Evolutionary conservation across 2,329 filamentous ascomycete genomes (phyloP), one percentile per base, ranked within the genome.

Genomic region (Paraconiothyrium sp.): DNA sequence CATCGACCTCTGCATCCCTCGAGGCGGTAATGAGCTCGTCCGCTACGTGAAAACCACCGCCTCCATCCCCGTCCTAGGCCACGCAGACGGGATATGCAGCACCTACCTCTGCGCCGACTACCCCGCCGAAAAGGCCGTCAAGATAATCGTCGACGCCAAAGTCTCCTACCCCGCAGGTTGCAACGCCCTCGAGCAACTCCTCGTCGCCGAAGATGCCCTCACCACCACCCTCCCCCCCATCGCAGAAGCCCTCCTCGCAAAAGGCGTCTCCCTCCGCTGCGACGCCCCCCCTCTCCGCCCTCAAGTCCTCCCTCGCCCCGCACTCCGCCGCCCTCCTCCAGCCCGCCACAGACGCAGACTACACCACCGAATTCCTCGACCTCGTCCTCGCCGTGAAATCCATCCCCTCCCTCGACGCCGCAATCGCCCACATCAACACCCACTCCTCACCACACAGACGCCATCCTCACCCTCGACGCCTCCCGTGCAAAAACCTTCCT

Each of bases 161-260:
- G 93, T 92, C 30, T 92, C 90, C 78, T 99, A 99, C 75, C 93
- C 94, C 1, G 95, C 95, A 41, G 95, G 94, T 14, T 99, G 95
- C 84, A 99, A 99, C 82, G 89, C 91, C 46, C 81, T 94, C n/a
- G 95, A 99, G 81, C 96, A 93, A 1, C 85, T 99, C 10, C 87
- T 99, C 20, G 91, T 98, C 4, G 90, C 97, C 70, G 85, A 92
- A 63, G 81, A 86, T 16, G 90, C 89, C 0, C 83, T 97, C 3
- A 75, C 79, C 37, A 90, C 86, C 4, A 77, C 92, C 41, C 86
- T 97, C 47, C 91, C 93, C 0, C 73, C 79, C 1, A 88, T 95
- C 14, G 94, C 91, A n/a, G 78, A 86, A 62, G 91, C 90, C 1
- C 86, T 99, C 0, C 80, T 92, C 4, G 84, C 83, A 35, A 91